These are phyloP conservation scores for Isatis lusitanica DNA, from an alignment of 441 rosid species.

Conservation along the genomic window DNA sequence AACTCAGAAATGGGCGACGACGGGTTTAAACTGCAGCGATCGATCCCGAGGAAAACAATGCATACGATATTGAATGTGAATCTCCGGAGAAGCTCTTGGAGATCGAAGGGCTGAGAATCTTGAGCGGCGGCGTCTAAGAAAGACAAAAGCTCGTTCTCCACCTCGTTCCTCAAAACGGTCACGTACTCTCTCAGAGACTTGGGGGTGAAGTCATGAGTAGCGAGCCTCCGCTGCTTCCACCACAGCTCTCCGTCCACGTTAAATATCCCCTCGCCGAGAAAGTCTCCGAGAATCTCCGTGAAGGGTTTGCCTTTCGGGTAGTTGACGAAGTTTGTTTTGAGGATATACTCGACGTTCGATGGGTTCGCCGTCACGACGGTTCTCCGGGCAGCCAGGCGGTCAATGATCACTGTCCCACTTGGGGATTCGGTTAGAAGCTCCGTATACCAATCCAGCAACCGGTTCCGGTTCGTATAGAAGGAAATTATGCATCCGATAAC, in stretches of 20 bases:
- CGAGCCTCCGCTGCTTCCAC: constrained; percentile 53
- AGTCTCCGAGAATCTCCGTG: constrained; percentile 63
- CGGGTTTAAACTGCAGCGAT: constrained; percentile 42
- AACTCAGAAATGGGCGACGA: constrained; percentile 41
- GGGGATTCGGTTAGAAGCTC: constrained; percentile 55
- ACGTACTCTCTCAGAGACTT: constrained; percentile 42
- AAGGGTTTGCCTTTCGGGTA: constrained; percentile 70
- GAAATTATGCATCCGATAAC: constrained; percentile 70
- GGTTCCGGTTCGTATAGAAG: constrained; percentile 62
- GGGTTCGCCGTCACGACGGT: constrained; percentile 65
- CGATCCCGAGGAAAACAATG: constrained; percentile 54
- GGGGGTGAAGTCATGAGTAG: constrained; percentile 53
- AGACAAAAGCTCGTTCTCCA: constrained; percentile 43
- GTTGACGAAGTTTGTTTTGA: constrained; percentile 61
- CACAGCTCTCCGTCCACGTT: constrained; percentile 63
- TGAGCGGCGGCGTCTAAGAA: constrained; percentile 35
- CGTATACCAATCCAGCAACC: constrained; percentile 83
- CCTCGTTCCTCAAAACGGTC: constrained; percentile 41
- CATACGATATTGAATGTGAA: constrained; percentile 51
- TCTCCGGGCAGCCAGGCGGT: constrained; percentile 59
- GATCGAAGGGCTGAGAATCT: constrained; percentile 36
- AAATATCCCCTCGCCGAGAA: constrained; percentile 72
- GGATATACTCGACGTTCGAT: constrained; percentile 60
- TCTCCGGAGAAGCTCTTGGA: constrained; percentile 55
- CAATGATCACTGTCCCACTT: constrained; percentile 57